These are phyloP conservation scores for Gossypium bickii DNA, from an alignment of 345 rosid species.

Conservation along the genomic window DNA sequence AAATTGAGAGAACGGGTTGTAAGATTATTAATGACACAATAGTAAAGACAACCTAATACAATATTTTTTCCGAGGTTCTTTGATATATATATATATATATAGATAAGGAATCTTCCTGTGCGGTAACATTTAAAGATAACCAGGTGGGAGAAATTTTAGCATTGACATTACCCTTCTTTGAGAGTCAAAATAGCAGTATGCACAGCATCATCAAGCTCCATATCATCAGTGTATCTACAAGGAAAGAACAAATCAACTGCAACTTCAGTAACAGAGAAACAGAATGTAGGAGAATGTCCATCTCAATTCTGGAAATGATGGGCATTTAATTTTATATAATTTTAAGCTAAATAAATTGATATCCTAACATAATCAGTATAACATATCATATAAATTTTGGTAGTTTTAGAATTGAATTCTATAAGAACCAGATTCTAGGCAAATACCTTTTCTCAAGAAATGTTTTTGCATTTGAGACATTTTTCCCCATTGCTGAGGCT, in stretches of 20 bases:
- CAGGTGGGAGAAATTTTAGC: not conserved
- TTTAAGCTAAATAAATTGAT: not conserved
- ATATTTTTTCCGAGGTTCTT: not conserved
- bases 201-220: constrained; percentile 99
- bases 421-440: not conserved
- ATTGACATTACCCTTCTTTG: constrained; percentile 71
- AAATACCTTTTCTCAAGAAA: constrained; percentile 88
- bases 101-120: not conserved
- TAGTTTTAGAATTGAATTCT: not conserved
- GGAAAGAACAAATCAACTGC: not conserved
- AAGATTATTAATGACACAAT: not conserved
- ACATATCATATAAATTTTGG: not conserved
- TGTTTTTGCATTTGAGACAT: constrained; percentile 89
- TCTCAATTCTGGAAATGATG: not conserved
- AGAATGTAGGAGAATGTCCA: not conserved
- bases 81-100: not conserved
- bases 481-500: constrained; percentile 98
- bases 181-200: constrained; percentile 92
- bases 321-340: not conserved
- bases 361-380: not conserved
- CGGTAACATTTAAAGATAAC: not conserved
- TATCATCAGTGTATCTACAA: constrained; percentile 81
- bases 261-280: not conserved
- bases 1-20: not conserved
- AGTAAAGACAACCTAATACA: not conserved